These are phyloP conservation scores for Fraxinus sp. DNA, from an alignment of 305 asterid species.

Conservation along the genomic window DNA sequence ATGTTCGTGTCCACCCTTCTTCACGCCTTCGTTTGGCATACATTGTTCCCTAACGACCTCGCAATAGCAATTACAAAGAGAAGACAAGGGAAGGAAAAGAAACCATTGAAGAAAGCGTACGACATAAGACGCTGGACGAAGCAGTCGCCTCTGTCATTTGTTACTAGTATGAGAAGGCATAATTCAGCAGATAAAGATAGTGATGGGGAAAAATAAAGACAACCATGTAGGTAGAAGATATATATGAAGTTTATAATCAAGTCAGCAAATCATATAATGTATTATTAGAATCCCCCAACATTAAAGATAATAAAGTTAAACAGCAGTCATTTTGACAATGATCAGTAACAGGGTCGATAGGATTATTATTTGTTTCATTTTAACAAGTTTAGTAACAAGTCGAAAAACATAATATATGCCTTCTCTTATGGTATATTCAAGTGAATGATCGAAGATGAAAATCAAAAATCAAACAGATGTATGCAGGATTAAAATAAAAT, in stretches of 20 bases:
- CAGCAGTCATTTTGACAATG: background rate
- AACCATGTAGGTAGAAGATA: background rate
- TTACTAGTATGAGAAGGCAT: constrained; percentile 43
- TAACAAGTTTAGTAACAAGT: background rate
- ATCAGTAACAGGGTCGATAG: background rate
- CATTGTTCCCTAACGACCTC: constrained; percentile 84
- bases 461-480: background rate
- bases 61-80: constrained; percentile 87
- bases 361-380: background rate
- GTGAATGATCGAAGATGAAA: background rate
- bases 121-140: constrained; percentile 67
- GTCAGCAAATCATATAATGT: background rate
- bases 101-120: constrained; percentile 43
- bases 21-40: constrained; percentile 74
- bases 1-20: constrained; percentile 69
- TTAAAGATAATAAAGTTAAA: background rate
- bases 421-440: background rate
- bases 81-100: constrained; percentile 50
- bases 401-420: background rate
- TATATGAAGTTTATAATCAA: background rate
- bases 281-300: background rate
- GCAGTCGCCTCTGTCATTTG: constrained; percentile 59
- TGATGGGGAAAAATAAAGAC: constrained; percentile 31
- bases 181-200: constrained; percentile 42
- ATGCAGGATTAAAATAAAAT: background rate